Evolutionary conservation across 2,329 filamentous ascomycete genomes (phyloP).

Genomic region (Ophiostoma sp.): DNA sequence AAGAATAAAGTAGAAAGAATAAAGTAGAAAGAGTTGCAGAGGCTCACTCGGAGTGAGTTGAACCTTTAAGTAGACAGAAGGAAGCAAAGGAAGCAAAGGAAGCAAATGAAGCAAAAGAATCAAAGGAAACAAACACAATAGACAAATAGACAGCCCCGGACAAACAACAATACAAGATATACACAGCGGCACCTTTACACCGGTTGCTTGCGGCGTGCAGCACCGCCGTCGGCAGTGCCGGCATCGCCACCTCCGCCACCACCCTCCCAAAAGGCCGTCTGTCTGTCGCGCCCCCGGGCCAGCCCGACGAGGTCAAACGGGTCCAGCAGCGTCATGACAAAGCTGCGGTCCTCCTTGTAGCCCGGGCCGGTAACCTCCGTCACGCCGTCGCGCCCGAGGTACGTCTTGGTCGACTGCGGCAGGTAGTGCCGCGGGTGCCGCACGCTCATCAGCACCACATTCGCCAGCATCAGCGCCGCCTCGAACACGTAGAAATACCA

Average conservation of each 20-base stretch:
- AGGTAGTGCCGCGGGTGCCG: constrained; percentile 49
- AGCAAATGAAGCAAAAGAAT: no score
- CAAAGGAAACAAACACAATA: no score
- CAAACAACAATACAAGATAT: no score
- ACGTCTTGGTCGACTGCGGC: constrained; percentile 45
- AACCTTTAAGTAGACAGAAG: no score
- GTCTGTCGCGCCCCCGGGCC: neutral
- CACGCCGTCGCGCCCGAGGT: constrained; percentile 46
- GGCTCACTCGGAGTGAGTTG: no score
- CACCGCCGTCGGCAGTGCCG: neutral
- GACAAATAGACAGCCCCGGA: no score
- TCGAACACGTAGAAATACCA: constrained; percentile 46
- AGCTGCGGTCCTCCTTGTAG: constrained; percentile 44
- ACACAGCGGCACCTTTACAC: neutral
- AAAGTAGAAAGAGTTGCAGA: no score
- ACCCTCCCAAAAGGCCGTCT: neutral
- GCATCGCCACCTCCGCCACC: neutral
- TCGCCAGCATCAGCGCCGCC: constrained; percentile 47
- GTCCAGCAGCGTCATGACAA: constrained; percentile 39
- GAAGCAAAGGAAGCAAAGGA: no score
- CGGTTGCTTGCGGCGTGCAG: neutral
- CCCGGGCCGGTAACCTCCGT: constrained; percentile 47
- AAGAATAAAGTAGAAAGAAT: no score
- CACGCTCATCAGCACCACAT: constrained; percentile 46
- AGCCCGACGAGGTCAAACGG: constrained; percentile 32